Percentiles rank a stretch among this genome's conserved stretches.
phyloP scores from a whole-genome alignment of 352 stramenopile species.

The Achlya hypogyna region DNA sequence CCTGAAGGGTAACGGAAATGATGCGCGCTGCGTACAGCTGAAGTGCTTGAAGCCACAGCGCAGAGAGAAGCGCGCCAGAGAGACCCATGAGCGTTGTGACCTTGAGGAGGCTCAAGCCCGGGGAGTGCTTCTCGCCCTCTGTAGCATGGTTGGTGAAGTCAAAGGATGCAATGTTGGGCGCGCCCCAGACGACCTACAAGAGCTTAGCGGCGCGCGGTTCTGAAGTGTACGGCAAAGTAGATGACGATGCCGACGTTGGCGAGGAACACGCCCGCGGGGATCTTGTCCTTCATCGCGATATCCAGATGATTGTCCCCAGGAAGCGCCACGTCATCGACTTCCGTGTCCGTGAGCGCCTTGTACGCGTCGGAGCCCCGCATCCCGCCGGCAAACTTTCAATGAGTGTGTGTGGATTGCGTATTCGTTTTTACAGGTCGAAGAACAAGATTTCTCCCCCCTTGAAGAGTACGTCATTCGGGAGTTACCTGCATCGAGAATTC shows the following conservation, averaged over 20 bases:
- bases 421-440: background rate
- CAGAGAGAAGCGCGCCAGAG: constrained; percentile 55
- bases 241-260: constrained; percentile 45
- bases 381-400: background rate
- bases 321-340: constrained; percentile 8
- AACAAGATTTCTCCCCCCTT: background rate
- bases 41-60: constrained; percentile 65
- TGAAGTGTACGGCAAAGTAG: constrained; percentile 43
- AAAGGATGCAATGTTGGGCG: constrained; percentile 63
- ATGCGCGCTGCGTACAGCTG: constrained; percentile 59
- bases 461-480: too few species aligned
- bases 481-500: too few species aligned
- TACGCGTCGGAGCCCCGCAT: background rate
- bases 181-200: constrained; percentile 49
- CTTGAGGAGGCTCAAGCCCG: constrained; percentile 62
- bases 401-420: background rate
- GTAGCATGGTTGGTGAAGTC: constrained; percentile 64
- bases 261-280: constrained; percentile 56
- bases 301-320: constrained; percentile 3
- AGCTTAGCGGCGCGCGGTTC: background rate
- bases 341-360: constrained; percentile 2
- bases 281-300: constrained; percentile 48
- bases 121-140: constrained; percentile 39
- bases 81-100: constrained; percentile 56
- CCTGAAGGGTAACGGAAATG: constrained; percentile 60